A percentile compares a stretch with the other conserved stretches of the same genome.
Evolutionary conservation across 2,329 filamentous ascomycete genomes (phyloP).

Genomic region (Talaromyces sp.): DNA sequence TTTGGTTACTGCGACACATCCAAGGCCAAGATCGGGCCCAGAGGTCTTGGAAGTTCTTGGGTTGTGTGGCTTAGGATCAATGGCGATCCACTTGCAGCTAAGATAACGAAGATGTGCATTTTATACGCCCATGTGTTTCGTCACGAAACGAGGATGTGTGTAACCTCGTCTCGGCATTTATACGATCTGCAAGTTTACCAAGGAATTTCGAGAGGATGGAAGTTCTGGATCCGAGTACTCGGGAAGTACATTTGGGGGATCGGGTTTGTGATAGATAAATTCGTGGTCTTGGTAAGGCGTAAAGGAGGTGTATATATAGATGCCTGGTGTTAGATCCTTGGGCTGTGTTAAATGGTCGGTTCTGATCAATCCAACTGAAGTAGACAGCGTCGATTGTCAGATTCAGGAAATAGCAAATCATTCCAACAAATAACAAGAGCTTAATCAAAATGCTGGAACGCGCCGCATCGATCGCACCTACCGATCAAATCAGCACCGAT

Average conservation of each 20-base stretch:
- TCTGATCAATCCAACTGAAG: neutral
- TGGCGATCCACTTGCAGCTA: neutral
- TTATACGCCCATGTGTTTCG: conserved; percentile 4
- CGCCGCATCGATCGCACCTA: neutral
- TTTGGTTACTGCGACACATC: neutral
- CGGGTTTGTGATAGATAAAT: neutral
- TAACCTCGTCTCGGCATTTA: neutral
- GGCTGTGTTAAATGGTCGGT: neutral
- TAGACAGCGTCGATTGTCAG: neutral
- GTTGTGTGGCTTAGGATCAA: neutral
- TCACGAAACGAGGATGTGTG: neutral
- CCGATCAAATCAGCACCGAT: conserved; percentile 1
- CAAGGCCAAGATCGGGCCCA: neutral
- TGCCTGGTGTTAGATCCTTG: neutral
- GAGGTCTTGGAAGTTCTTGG: conserved; percentile 4
- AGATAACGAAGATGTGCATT: neutral
- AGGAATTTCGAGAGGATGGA: neutral
- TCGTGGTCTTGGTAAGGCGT: neutral
- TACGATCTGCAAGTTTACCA: neutral
- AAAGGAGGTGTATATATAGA: neutral
- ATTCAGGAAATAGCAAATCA: neutral
- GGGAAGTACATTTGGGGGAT: neutral
- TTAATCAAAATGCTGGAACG: neutral
- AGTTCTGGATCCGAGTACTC: neutral
- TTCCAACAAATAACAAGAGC: neutral